These are phyloP conservation scores for Candida smagusa DNA, from an alignment of 1,139 yeast genomes.

Conservation along the genomic window DNA sequence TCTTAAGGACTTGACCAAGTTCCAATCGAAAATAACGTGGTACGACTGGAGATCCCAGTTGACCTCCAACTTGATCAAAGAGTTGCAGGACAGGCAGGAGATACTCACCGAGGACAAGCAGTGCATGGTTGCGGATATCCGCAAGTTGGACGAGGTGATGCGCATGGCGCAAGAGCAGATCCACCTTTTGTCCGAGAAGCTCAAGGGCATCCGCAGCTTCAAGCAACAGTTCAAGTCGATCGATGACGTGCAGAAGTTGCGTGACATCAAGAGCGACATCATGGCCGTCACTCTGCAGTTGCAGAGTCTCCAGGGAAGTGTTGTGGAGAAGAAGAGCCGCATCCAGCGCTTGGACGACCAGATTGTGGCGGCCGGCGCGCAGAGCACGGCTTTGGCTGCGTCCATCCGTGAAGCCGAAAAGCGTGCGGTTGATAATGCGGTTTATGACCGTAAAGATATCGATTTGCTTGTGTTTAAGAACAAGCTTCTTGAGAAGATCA, in stretches of 20 bases:
- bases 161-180: slow-evolving; percentile 13
- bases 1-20: slow-evolving; percentile 48
- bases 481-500: slow-evolving; percentile 21
- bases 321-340: slow-evolving; percentile 10
- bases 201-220: slow-evolving; percentile 19
- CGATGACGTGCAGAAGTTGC: slow-evolving; percentile 8
- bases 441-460: slow-evolving; percentile 25
- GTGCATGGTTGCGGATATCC: slow-evolving; percentile 21
- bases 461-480: slow-evolving; percentile 20
- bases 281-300: slow-evolving; percentile 14
- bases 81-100: slow-evolving; percentile 28
- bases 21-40: slow-evolving; percentile 53
- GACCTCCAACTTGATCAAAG: slow-evolving; percentile 33
- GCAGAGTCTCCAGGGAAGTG: slow-evolving; percentile 9
- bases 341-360: slow-evolving; percentile 12
- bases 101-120: slow-evolving; percentile 25
- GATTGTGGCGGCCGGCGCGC: slow-evolving; percentile 9
- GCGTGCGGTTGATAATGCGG: slow-evolving; percentile 18
- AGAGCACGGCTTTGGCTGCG: slow-evolving; percentile 10
- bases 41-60: slow-evolving; percentile 56
- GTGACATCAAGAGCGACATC: slow-evolving; percentile 14
- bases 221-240: slow-evolving; percentile 18
- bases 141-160: slow-evolving; percentile 15
- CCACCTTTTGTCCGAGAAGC: slow-evolving; percentile 18
- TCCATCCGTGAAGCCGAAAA: slow-evolving; percentile 16